phyloP scores from a whole-genome alignment of 1,284 basidiomycete genomes.

The Cronartium ribicola region DNA sequence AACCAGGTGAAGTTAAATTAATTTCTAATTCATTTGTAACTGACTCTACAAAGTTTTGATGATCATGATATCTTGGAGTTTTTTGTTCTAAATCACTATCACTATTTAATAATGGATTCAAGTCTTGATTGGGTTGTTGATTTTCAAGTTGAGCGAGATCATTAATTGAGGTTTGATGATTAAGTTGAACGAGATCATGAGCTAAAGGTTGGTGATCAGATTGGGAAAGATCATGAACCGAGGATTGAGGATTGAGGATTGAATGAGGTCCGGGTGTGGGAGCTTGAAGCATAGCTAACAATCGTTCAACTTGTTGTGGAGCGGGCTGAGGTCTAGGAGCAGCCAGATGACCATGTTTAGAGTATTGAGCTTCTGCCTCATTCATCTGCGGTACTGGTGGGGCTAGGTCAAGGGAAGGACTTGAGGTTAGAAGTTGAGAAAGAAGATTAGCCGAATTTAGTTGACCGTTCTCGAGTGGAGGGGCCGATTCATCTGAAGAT shows the following conservation, averaged over 20 bases:
- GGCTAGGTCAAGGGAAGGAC: neutral
- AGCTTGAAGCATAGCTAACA: conserved; percentile 34
- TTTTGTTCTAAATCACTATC: conserved; percentile 4
- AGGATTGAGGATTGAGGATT: neutral
- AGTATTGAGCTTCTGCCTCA: conserved; percentile 15
- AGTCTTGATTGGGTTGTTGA: neutral
- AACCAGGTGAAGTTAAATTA: neutral
- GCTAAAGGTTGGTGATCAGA: neutral
- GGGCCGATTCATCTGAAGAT: neutral
- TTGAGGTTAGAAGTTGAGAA: neutral
- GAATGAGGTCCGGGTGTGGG: conserved; percentile 15
- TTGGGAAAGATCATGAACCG: neutral
- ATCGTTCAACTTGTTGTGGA: conserved; percentile 29
- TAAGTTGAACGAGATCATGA: no score
- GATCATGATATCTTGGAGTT: neutral
- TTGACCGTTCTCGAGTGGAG: neutral
- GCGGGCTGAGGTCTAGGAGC: conserved; percentile 35
- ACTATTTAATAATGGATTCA: neutral
- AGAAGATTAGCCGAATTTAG: conserved; percentile 5
- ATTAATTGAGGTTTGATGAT: no score
- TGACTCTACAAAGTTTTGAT: neutral
- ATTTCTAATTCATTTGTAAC: neutral
- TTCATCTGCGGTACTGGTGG: neutral
- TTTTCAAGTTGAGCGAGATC: neutral
- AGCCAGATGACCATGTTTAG: conserved; percentile 35